Evolutionary conservation across 2,329 filamentous ascomycete species (phyloP), one percentile per base, ranked within the genome.

Genomic region (Lojkania enalia): DNA sequence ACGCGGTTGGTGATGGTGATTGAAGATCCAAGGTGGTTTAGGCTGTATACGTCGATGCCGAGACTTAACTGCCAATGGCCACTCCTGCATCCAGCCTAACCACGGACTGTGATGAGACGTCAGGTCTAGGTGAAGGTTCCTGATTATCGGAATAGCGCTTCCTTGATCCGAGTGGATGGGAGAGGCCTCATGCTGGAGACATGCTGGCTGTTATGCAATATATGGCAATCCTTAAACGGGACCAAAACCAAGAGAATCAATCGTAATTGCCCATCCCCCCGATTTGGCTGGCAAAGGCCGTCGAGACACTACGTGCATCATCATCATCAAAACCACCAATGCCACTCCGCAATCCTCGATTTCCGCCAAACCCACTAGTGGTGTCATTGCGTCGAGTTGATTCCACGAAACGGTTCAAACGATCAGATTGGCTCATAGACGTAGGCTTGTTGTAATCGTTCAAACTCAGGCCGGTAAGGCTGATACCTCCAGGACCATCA

Each of bases 261-360:
- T 83, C 81, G 60, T 82, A 83, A 57, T 75, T 79, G 31, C 79
- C 78, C 42, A 71, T 54, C 37, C 89, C 90, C 44, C 90, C 91
- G 57, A 96, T 84, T 72, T 97, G 94, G 74, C 90, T 96, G 50
- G 92, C 91, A 74, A 97, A 99, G 37, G 91, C 91, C 40, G 94
- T 97, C 64, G 90, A 96, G 62, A 97, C 84, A 71, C 92, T 97
- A 73, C 94, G 90, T 63, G 94, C 90, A 67, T 97, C 94, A 57
- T 99, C 94, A 57, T 99, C 94, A 51, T 86, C 77, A 31, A 74
- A 71, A 18, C 74, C 70, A 49, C 76, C 72, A 39, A 78, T 73
- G 48, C 61, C 61, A 35, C 36, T 47, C 9, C 65, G 65, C 6
- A 67, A 42, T 19, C 64, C 67, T 74, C 74, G 63, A 70, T 75